Evolutionary conservation across 345 rosid species (phyloP), one percentile per base, ranked within the genome.

Genomic region (Populus nigra): DNA sequence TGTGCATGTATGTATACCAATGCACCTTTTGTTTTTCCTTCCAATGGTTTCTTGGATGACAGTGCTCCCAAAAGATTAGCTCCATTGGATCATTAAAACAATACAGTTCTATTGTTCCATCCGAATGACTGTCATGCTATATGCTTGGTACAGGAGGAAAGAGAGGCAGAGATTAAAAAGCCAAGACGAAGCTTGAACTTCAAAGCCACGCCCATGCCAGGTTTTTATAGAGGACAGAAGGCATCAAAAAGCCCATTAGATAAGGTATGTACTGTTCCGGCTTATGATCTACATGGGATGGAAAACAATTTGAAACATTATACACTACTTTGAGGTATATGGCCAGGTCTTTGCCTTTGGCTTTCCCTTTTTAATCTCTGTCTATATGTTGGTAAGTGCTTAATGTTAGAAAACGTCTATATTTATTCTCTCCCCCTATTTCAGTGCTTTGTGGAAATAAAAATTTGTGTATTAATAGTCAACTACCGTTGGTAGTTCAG

Each of bases 151-250:
- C 88, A 91, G 95, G 88, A 84, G 59, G 79, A 79, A 59, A 88
- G 66, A 77, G 88, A 77, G 61, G 79, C 75, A 33, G 91, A 84
- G 74, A 81, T 61, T 31, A 82, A 82, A 83, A 87, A 74, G n/a
- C 69, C 55, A 33, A 81, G 90, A 62, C 85, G 86, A 78, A 86
- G 79, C 80, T 72, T 74, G 41, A 83, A 84, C 79, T 82, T 81
- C 81, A 90, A 80, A 82, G 86, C 92, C 43, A 73, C 79, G 8
- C 85, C 87, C 22, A 25, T 81, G 77, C 88, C 89, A 45, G 71
- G 81, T 50, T 79, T 85, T 72, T 84, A 84, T 77, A 81, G 29
- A 1, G 78, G 83, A 72, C 86, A 74, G 68, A 86, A 76, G 35
- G 76, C 80, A 65, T 63, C 83, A 1, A 84, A 77, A 78, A 70